phyloP scores from a whole-genome alignment of 2,329 filamentous ascomycete genomes.

The Ploettnerulaceae sp. region DNA sequence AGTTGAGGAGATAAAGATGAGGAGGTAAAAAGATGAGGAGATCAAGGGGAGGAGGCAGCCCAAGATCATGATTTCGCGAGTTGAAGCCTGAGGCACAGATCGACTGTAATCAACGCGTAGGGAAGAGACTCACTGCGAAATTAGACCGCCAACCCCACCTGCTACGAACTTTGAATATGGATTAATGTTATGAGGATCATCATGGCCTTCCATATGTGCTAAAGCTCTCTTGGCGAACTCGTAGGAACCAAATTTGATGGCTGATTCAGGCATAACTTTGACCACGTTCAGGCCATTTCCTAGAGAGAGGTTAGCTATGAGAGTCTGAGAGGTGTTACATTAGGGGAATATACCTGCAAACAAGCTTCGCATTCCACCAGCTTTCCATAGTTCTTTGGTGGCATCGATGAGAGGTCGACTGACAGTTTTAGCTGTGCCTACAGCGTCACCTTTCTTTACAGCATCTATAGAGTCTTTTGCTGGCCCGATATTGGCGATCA shows the following conservation, averaged over 20 bases:
- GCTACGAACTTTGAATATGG: conserved; percentile 85
- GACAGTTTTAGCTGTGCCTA: conserved; percentile 60
- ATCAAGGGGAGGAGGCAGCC: no score
- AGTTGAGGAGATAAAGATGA: no score
- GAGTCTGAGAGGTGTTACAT: conserved; percentile 4
- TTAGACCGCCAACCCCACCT: conserved; percentile 87
- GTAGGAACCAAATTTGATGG: conserved; percentile 96
- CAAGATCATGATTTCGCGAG: no score
- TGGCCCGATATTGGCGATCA: conserved; percentile 81
- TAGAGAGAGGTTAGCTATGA: conserved; percentile 36
- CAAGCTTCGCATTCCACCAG: conserved; percentile 81
- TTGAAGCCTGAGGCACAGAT: no score
- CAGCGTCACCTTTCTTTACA: conserved; percentile 63
- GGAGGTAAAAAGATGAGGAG: no score
- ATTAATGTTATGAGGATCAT: conserved; percentile 73
- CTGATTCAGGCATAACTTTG: conserved; percentile 98
- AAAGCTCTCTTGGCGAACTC: conserved; percentile 89
- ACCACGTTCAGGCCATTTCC: conserved; percentile 94
- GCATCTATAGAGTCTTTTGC: conserved; percentile 55
- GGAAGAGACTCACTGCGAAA: conserved; percentile 66
- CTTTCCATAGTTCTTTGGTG: conserved; percentile 72
- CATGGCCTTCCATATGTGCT: conserved; percentile 81
- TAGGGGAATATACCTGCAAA: conserved; percentile 81
- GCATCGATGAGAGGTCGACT: conserved; percentile 67
- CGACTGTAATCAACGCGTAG: neutral